A percentile compares a stretch with the other conserved stretches of the same genome.
Conservation (phyloP, 2,329 filamentous ascomycete genomes). For the Arthrobotrys entomopaga region DNA sequence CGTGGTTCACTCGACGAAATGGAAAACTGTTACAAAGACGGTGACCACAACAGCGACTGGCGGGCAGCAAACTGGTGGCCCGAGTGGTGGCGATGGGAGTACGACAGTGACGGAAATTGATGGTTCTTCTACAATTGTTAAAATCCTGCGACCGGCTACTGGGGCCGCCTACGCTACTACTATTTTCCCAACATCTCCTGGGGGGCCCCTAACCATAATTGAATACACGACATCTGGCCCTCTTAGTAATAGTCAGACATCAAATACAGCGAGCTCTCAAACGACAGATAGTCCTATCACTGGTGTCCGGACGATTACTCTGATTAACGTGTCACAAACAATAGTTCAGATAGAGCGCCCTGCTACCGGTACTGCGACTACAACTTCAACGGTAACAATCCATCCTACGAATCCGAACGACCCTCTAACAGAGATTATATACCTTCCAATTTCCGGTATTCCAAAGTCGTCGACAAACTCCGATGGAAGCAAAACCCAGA, state of each 20-base stretch:
- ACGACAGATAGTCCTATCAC: too few species aligned
- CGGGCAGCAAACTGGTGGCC: not conserved
- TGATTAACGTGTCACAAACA: not conserved
- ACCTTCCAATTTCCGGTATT: not conserved
- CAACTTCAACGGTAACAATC: slow-evolving; percentile 1
- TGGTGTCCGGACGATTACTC: too few species aligned
- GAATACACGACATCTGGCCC: not conserved
- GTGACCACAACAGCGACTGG: not conserved
- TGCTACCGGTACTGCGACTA: not conserved
- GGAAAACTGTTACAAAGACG: slow-evolving; percentile 1
- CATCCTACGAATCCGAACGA: not conserved
- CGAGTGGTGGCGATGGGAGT: not conserved
- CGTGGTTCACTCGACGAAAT: not conserved
- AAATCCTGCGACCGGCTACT: not conserved
- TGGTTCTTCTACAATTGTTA: too few species aligned
- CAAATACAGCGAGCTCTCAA: too few species aligned
- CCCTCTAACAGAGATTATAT: not conserved
- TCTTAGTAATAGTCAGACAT: not conserved
- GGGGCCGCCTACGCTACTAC: not conserved
- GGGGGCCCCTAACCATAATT: not conserved
- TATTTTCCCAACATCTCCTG: not conserved
- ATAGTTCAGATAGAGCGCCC: not conserved
- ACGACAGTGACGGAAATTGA: not conserved
- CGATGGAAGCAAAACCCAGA: not conserved
- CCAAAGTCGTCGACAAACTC: not conserved